Percentiles rank a stretch among this genome's conserved stretches.
phyloP scores from a whole-genome alignment of 495 filamentous ascomycete species.

The Penicillium herquei region DNA sequence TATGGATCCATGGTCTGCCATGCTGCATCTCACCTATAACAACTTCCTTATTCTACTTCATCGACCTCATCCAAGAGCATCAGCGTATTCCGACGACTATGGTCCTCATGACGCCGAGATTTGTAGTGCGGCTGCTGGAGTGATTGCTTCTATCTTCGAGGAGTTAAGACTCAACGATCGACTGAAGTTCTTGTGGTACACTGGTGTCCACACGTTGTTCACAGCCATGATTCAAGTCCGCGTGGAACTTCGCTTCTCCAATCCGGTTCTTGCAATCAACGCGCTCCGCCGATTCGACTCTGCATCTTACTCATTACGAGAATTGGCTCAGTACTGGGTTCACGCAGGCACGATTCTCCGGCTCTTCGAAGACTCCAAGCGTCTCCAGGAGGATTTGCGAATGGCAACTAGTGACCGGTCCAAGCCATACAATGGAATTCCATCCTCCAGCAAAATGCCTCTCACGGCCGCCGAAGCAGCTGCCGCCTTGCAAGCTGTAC shows the following conservation, averaged over 20 bases:
- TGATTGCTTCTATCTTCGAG: constrained; percentile 50
- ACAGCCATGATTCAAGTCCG: constrained; percentile 52
- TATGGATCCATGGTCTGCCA: constrained; percentile 49
- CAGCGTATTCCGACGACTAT: constrained; percentile 46
- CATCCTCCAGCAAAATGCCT: constrained; percentile 19
- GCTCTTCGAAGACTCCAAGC: constrained; percentile 47
- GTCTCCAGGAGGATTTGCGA: constrained; percentile 44
- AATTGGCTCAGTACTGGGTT: constrained; percentile 45
- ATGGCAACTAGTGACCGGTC: constrained; percentile 38
- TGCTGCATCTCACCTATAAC: constrained; percentile 52
- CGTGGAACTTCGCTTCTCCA: constrained; percentile 50
- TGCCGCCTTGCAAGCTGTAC: constrained; percentile 16
- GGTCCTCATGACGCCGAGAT: constrained; percentile 47
- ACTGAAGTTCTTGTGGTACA: constrained; percentile 48
- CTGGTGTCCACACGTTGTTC: constrained; percentile 46
- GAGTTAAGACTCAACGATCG: constrained; percentile 49
- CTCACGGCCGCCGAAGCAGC: constrained; percentile 19
- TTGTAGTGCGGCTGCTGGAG: constrained; percentile 45
- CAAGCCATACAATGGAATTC: constrained; percentile 28
- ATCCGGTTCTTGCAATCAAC: constrained; percentile 49
- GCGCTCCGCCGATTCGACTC: constrained; percentile 49
- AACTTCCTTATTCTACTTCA: constrained; percentile 52
- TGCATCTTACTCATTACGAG: constrained; percentile 43
- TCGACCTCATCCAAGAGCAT: constrained; percentile 45
- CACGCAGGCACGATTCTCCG: constrained; percentile 47